Evolutionary conservation across 176 grass and related monocot genomes (phyloP).

Genomic region (Melocanna baccifera): DNA sequence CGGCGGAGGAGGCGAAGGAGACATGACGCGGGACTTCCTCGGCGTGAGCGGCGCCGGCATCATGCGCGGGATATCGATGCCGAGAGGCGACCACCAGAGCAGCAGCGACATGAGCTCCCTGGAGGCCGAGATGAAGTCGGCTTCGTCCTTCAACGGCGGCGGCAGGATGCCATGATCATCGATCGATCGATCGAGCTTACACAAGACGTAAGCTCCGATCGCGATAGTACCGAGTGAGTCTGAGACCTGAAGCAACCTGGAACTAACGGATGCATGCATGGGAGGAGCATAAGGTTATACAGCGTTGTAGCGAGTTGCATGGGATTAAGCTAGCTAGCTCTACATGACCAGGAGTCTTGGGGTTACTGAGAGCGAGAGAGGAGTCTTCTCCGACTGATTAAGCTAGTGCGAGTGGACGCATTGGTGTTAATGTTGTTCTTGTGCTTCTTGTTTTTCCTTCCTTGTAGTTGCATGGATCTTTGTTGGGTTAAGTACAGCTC

Average conservation of each 20-base stretch:
- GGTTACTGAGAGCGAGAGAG: slow-evolving; percentile 6
- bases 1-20: slow-evolving; percentile 16
- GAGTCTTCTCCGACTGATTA: slow-evolving; percentile 43
- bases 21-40: slow-evolving; percentile 86
- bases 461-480: slow-evolving; percentile 41
- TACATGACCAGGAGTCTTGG: slow-evolving; percentile 22
- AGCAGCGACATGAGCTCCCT: slow-evolving; percentile 68
- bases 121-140: slow-evolving; percentile 88
- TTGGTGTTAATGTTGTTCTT: slow-evolving; percentile 30
- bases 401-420: slow-evolving; percentile 47
- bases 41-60: slow-evolving; percentile 72
- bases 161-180: slow-evolving; percentile 56
- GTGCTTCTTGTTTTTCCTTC: slow-evolving; percentile 33
- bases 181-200: slow-evolving; percentile 34
- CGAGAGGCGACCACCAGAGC: slow-evolving; percentile 58
- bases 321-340: slow-evolving; percentile 33
- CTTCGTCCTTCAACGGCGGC: slow-evolving; percentile 58
- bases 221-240: background rate
- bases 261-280: slow-evolving; percentile 40
- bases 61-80: slow-evolving; percentile 50
- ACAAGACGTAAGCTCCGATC: slow-evolving; percentile 34
- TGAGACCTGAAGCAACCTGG: slow-evolving; percentile 33
- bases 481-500: slow-evolving; percentile 55
- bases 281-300: slow-evolving; percentile 22
- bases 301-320: slow-evolving; percentile 37